Percentiles rank a stretch among this genome's conserved stretches.
Evolutionary conservation across 1,139 yeast species (phyloP).

Genomic region (Hansenula sp.): DNA sequence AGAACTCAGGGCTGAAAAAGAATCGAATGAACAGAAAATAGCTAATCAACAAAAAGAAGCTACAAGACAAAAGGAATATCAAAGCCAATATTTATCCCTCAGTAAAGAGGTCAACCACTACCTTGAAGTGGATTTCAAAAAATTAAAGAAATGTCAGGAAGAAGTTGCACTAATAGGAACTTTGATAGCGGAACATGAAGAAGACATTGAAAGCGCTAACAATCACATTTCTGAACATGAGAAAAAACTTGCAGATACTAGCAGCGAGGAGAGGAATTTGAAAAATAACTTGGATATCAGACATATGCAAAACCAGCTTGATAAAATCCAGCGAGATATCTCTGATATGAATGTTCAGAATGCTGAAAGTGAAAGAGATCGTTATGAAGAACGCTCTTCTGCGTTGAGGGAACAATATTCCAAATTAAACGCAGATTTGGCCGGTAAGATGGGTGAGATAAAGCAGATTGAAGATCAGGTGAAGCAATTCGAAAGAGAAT

Average conservation of each 20-base stretch:
- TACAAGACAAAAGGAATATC: slow-evolving; percentile 8
- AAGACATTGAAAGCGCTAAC: slow-evolving; percentile 43
- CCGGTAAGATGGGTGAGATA: slow-evolving; percentile 81
- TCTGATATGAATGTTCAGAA: slow-evolving; percentile 44
- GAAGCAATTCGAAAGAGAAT: slow-evolving; percentile 48
- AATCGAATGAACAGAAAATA: slow-evolving; percentile 6
- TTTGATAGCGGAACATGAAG: slow-evolving; percentile 46
- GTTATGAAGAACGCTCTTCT: slow-evolving; percentile 58
- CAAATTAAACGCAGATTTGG: slow-evolving; percentile 59
- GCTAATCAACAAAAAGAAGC: slow-evolving; percentile 10
- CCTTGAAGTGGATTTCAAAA: slow-evolving; percentile 34
- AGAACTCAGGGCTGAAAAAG: slow-evolving; percentile 10
- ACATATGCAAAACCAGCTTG: slow-evolving; percentile 33
- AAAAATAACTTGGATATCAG: slow-evolving; percentile 53
- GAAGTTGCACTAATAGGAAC: slow-evolving; percentile 44
- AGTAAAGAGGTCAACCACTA: slow-evolving; percentile 20
- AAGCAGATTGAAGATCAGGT: slow-evolving; percentile 80
- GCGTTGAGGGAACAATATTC: slow-evolving; percentile 53
- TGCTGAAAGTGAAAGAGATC: slow-evolving; percentile 62
- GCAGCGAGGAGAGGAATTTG: slow-evolving; percentile 48
- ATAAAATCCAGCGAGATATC: slow-evolving; percentile 33
- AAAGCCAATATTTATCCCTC: slow-evolving; percentile 11
- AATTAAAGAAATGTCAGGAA: slow-evolving; percentile 37
- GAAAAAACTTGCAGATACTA: slow-evolving; percentile 41
- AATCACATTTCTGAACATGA: slow-evolving; percentile 26